Evolutionary conservation across 2,329 filamentous ascomycete species (phyloP).

Genomic region (Diaporthe citrichinensis): DNA sequence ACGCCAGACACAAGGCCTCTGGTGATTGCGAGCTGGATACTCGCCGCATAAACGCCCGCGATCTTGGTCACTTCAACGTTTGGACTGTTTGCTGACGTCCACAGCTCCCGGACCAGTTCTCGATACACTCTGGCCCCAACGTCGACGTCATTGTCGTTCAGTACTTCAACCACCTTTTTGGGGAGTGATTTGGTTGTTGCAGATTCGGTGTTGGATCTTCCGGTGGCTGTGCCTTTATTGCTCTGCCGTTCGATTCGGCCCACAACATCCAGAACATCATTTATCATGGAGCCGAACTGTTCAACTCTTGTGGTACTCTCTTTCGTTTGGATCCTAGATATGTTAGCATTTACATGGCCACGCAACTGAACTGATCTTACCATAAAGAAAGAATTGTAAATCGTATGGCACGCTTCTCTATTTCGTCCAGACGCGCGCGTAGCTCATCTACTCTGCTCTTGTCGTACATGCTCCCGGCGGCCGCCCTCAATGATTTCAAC

Average conservation of each 20-base stretch:
- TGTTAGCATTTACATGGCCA: too few relatives aligned
- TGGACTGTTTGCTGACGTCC: neutral
- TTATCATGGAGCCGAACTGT: too few relatives aligned
- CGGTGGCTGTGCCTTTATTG: neutral
- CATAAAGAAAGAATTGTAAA: too few relatives aligned
- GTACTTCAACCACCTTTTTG: too few relatives aligned
- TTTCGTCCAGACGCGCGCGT: neutral
- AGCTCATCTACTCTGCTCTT: neutral
- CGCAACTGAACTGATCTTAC: too few relatives aligned
- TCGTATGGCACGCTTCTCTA: too few relatives aligned
- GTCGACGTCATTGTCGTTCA: neutral
- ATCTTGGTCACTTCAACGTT: neutral
- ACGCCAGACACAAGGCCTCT: neutral
- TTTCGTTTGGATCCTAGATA: too few relatives aligned
- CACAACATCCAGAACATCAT: too few relatives aligned
- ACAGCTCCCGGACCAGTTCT: neutral
- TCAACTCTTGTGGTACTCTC: too few relatives aligned
- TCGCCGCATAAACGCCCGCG: too few relatives aligned
- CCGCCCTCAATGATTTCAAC: neutral
- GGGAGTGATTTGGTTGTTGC: neutral
- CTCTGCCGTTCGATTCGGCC: too few relatives aligned
- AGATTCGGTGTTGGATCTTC: neutral
- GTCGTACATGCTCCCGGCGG: neutral
- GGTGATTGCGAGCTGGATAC: neutral
- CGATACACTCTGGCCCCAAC: neutral